A percentile compares a stretch with the other conserved stretches of the same genome.
phyloP scores from a whole-genome alignment of 2,329 filamentous ascomycete genomes.

The Triangularia verruculosa region DNA sequence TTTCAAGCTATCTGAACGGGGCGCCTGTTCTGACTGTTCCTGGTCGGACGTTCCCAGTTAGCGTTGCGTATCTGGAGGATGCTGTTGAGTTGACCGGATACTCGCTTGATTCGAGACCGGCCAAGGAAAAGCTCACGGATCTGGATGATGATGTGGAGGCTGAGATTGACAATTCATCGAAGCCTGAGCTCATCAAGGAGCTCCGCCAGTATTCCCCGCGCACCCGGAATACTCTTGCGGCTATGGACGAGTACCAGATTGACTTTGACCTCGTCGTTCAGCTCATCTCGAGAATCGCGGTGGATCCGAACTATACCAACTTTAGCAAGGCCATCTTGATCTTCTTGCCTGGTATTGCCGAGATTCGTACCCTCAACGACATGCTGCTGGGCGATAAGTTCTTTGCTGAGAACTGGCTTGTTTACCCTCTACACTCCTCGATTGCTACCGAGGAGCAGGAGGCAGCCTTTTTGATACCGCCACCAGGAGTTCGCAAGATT shows the following conservation, averaged over 20 bases:
- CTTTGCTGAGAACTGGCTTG: slow-evolving; percentile 75
- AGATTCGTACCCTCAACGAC: slow-evolving; percentile 86
- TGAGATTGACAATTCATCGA: slow-evolving; percentile 49
- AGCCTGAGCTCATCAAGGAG: slow-evolving; percentile 59
- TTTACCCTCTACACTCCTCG: slow-evolving; percentile 88
- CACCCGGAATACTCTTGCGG: slow-evolving; percentile 70
- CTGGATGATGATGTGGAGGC: slow-evolving; percentile 61
- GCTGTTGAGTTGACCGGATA: slow-evolving; percentile 86
- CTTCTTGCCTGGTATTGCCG: slow-evolving; percentile 90
- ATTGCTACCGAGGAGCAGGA: slow-evolving; percentile 97
- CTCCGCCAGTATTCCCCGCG: slow-evolving; percentile 71
- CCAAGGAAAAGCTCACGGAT: slow-evolving; percentile 55
- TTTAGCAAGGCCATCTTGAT: slow-evolving; percentile 93
- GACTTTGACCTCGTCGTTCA: slow-evolving; percentile 83
- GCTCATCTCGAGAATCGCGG: slow-evolving; percentile 73
- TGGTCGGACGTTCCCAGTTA: slow-evolving; percentile 88
- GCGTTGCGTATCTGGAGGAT: slow-evolving; percentile 86
- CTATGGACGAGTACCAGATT: slow-evolving; percentile 87
- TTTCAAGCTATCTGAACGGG: slow-evolving; percentile 81
- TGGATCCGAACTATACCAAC: slow-evolving; percentile 58
- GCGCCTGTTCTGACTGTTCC: slow-evolving; percentile 89
- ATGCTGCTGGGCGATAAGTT: slow-evolving; percentile 72
- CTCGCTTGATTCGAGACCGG: slow-evolving; percentile 47
- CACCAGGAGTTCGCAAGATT: slow-evolving; percentile 80
- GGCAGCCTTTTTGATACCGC: slow-evolving; percentile 82